Percentiles rank a stretch among this genome's conserved stretches.
phyloP scores from a whole-genome alignment of 345 rosid species.

The Citrus glauca region DNA sequence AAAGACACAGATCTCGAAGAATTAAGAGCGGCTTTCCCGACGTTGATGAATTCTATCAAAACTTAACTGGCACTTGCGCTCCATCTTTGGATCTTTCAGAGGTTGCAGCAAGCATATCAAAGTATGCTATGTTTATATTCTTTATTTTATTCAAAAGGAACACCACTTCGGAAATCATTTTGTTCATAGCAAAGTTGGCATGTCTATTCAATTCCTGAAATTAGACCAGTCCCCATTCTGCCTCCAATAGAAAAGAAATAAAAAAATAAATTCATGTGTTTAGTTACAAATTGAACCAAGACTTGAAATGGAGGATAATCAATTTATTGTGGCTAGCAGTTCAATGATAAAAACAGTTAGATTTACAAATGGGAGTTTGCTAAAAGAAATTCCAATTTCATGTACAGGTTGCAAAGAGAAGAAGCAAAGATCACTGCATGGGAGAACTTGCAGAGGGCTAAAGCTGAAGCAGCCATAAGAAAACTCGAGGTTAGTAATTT shows the following conservation, averaged over 20 bases:
- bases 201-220: not conserved
- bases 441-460: constrained; percentile 95
- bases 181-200: not conserved
- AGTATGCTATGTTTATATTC: constrained; percentile 33
- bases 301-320: not conserved
- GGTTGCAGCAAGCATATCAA: constrained; percentile 52
- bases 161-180: not conserved
- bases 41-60: constrained; percentile 31
- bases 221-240: not conserved
- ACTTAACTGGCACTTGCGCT: constrained; percentile 25
- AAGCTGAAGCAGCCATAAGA: constrained; percentile 93
- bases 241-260: not conserved
- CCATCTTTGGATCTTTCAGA: constrained; percentile 63
- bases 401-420: constrained; percentile 68
- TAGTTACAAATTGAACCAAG: not conserved
- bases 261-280: not conserved
- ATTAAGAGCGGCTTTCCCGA: constrained; percentile 41
- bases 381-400: not conserved
- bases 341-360: not conserved
- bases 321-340: not conserved
- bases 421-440: constrained; percentile 93
- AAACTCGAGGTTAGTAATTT: constrained; percentile 70
- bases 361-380: not conserved
- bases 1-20: constrained; percentile 38
- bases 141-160: not conserved